Evolutionary conservation across 2,329 filamentous ascomycete species (phyloP).

Genomic region (Sporothrix curviconia): DNA sequence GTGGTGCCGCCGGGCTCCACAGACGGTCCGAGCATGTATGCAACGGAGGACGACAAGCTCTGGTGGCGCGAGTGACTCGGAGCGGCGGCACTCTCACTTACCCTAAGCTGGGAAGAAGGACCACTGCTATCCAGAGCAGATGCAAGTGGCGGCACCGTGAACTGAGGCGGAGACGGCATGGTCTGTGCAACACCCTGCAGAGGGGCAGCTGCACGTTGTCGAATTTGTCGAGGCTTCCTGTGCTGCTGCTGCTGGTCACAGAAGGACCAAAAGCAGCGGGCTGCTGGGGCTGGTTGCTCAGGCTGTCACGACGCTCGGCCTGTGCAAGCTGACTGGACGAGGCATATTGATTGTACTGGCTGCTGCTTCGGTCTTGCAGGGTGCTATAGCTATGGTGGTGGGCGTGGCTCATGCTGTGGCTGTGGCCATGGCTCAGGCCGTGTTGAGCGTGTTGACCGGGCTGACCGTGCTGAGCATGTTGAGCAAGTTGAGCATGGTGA

Average conservation of each 20-base stretch:
- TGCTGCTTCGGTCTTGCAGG: not conserved
- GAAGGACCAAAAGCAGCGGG: not conserved
- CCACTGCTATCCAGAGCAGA: too few relatives aligned
- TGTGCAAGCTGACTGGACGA: not conserved
- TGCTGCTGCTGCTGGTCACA: not conserved
- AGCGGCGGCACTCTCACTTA: too few relatives aligned
- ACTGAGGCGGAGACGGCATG: too few relatives aligned
- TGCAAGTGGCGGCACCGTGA: too few relatives aligned
- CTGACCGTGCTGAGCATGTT: not conserved
- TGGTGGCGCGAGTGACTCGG: too few relatives aligned
- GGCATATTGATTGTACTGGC: not conserved
- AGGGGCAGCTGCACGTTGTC: constrained; percentile 16
- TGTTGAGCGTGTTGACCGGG: not conserved
- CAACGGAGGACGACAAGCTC: too few relatives aligned
- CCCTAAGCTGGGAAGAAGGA: too few relatives aligned
- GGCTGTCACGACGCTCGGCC: not conserved
- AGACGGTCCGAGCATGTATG: too few relatives aligned
- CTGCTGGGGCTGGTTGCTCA: not conserved
- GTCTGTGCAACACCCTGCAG: constrained; percentile 10
- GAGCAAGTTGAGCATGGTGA: not conserved
- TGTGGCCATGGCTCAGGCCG: not conserved
- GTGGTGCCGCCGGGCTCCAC: too few relatives aligned
- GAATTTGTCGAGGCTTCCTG: not conserved
- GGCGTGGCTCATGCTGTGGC: not conserved
- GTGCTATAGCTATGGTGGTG: not conserved